phyloP scores from a whole-genome alignment of 2,329 filamentous ascomycete genomes.

The Penicillium sp. region DNA sequence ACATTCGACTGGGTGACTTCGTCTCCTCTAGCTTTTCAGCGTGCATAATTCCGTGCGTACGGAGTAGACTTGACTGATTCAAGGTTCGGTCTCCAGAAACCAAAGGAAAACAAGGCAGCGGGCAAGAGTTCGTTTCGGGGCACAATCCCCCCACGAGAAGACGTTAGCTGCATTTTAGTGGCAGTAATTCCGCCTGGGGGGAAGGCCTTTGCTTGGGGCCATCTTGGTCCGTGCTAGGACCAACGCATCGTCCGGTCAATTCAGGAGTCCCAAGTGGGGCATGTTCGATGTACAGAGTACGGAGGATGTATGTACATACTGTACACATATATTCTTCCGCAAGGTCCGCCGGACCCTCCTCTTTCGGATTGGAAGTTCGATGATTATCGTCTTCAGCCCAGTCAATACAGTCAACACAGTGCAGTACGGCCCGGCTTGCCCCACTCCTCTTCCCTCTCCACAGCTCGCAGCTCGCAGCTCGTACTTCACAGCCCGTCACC shows the following conservation, averaged over 20 bases:
- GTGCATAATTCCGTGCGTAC: neutral
- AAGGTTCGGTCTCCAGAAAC: neutral
- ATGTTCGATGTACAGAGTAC: neutral
- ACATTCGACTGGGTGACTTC: no score
- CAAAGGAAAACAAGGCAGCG: neutral
- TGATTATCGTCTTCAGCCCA: neutral
- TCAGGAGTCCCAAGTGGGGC: conserved; percentile 29
- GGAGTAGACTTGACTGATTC: no score
- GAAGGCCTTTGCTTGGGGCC: neutral
- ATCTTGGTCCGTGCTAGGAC: conserved; percentile 23
- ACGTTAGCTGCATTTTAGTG: conserved; percentile 7
- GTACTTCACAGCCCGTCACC: no score
- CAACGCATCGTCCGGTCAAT: conserved; percentile 26
- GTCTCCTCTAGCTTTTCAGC: neutral
- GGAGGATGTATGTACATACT: conserved; percentile 8
- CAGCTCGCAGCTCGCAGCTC: neutral
- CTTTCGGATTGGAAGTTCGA: conserved; percentile 8
- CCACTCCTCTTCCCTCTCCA: no score
- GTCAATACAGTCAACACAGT: neutral
- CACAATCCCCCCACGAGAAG: neutral
- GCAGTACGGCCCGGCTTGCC: no score
- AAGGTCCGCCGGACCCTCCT: conserved; percentile 19
- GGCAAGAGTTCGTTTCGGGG: conserved; percentile 2
- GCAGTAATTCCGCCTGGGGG: conserved; percentile 8
- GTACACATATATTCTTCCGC: conserved; percentile 11